phyloP scores from a whole-genome alignment of 805 yeast genomes.

The Phaffomyces opuntiae region DNA sequence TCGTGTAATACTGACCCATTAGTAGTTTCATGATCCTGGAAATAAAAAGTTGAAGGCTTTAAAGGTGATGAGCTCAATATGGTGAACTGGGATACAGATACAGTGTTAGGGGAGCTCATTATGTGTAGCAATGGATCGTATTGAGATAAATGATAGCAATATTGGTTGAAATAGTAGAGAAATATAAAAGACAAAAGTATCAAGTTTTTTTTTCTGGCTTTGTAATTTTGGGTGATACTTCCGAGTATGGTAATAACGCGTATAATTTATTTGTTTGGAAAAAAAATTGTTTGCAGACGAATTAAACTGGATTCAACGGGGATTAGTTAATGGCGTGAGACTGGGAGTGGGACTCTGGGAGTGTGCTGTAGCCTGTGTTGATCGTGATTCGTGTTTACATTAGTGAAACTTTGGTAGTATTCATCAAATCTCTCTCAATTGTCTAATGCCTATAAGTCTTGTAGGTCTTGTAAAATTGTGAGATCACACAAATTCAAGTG shows the following conservation, averaged over 20 bases:
- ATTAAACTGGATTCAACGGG: not conserved
- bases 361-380: too few species aligned
- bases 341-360: too few species aligned
- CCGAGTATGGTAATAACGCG: too few species aligned
- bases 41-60: slow-evolving; percentile 14
- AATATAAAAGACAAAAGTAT: not conserved
- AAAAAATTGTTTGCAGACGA: not conserved
- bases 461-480: too few species aligned
- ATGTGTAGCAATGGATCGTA: not conserved
- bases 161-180: not conserved
- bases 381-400: too few species aligned
- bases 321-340: too few species aligned
- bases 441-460: too few species aligned
- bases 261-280: too few species aligned
- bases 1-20: slow-evolving; percentile 2
- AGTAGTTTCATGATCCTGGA: slow-evolving; percentile 6
- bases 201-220: not conserved
- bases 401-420: too few species aligned
- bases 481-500: too few species aligned
- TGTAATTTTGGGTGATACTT: too few species aligned
- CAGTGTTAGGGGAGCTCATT: slow-evolving; percentile 15
- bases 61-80: slow-evolving; percentile 16
- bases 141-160: not conserved
- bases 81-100: slow-evolving; percentile 13
- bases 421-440: too few species aligned